These are phyloP conservation scores for Ceratocystis alfenasii DNA, from an alignment of 2,329 filamentous ascomycete genomes.

Conservation along the genomic window DNA sequence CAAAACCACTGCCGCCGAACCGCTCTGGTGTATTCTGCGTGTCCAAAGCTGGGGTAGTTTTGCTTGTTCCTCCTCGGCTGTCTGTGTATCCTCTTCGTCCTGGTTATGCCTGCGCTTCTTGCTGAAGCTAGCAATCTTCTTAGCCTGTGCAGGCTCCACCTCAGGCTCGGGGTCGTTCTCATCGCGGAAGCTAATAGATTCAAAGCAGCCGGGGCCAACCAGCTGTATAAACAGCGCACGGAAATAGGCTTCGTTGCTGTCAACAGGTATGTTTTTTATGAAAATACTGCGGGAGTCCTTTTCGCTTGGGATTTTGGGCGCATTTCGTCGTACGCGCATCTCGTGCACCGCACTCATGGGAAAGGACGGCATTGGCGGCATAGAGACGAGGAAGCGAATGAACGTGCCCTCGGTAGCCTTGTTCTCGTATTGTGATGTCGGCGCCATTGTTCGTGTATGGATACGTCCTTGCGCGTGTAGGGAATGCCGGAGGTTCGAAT, in stretches of 20 bases:
- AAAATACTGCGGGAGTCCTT: conserved; percentile 73
- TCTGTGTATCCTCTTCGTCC: conserved; percentile 43
- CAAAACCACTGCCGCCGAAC: conserved; percentile 66
- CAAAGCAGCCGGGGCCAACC: conserved; percentile 66
- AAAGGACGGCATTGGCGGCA: conserved; percentile 52
- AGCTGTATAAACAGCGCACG: conserved; percentile 62
- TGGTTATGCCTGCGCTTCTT: conserved; percentile 40
- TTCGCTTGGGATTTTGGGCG: conserved; percentile 61
- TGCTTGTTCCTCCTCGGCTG: conserved; percentile 46
- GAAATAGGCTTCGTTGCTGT: conserved; percentile 67
- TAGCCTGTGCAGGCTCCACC: conserved; percentile 30
- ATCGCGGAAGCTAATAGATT: conserved; percentile 63
- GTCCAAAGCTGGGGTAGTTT: conserved; percentile 63
- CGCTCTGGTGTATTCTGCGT: conserved; percentile 55
- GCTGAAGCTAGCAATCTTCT: conserved; percentile 31
- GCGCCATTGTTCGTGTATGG: conserved; percentile 15
- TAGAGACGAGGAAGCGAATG: conserved; percentile 53
- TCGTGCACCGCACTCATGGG: conserved; percentile 55
- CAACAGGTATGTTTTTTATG: conserved; percentile 76
- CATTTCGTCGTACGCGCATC: conserved; percentile 74
- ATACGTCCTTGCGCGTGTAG: not conserved
- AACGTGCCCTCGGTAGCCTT: conserved; percentile 44
- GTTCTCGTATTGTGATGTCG: conserved; percentile 11
- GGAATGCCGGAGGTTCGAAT: no score
- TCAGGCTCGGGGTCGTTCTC: conserved; percentile 36